Evolutionary conservation across 1,284 basidiomycete species (phyloP).

Genomic region (Grifola frondosa): DNA sequence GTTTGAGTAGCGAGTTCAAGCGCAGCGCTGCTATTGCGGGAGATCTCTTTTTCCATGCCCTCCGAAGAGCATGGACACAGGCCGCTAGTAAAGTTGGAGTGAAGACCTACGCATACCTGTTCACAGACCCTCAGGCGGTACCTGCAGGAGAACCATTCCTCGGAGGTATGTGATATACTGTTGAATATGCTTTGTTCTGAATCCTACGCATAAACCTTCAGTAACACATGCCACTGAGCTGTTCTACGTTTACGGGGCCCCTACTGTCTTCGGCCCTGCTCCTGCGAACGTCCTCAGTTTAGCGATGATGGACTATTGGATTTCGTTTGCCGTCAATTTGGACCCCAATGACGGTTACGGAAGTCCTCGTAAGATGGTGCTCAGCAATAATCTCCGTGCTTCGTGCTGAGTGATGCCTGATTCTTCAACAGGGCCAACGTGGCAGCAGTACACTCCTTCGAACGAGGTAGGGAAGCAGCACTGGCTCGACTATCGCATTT

Average conservation of each 20-base stretch:
- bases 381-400: neutral
- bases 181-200: too few relatives aligned
- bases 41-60: slow-evolving; percentile 43
- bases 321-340: slow-evolving; percentile 48
- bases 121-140: slow-evolving; percentile 41
- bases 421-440: slow-evolving; percentile 15
- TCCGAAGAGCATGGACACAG: slow-evolving; percentile 41
- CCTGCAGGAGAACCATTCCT: slow-evolving; percentile 23
- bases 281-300: slow-evolving; percentile 34
- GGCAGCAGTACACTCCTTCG: slow-evolving; percentile 14
- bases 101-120: slow-evolving; percentile 47
- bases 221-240: slow-evolving; percentile 43
- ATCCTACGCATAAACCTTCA: too few relatives aligned
- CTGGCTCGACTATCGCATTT: too few relatives aligned
- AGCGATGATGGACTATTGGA: slow-evolving; percentile 50
- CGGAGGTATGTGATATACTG: too few relatives aligned
- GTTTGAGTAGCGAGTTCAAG: slow-evolving; percentile 43
- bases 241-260: slow-evolving; percentile 38
- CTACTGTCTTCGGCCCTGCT: slow-evolving; percentile 20
- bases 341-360: slow-evolving; percentile 51
- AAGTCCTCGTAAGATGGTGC: slow-evolving; percentile 30
- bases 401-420: neutral
- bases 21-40: slow-evolving; percentile 43
- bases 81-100: slow-evolving; percentile 38
- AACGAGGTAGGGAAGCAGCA: too few relatives aligned